Percentiles rank a stretch among this genome's conserved stretches.
Conservation (phyloP, 768 basidiomycete species). For the Russula olivacea region DNA sequence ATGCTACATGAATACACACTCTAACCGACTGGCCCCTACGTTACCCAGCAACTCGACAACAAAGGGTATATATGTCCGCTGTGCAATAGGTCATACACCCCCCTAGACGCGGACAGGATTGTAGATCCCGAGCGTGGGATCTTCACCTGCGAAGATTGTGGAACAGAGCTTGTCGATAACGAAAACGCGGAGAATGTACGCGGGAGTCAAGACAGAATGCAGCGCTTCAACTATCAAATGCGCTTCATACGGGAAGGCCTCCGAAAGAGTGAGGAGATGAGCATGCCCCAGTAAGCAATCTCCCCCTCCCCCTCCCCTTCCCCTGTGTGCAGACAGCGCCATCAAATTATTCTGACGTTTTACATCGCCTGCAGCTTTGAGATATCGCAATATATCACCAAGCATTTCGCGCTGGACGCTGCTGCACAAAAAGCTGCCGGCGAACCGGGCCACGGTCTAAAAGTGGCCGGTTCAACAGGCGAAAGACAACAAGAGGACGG, state of each 20-base stretch:
- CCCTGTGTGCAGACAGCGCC: not conserved
- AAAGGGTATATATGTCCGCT: constrained; percentile 96
- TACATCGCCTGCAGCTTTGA: constrained; percentile 53
- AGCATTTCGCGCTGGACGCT: constrained; percentile 52
- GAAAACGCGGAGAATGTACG: constrained; percentile 80
- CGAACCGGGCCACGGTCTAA: constrained; percentile 50
- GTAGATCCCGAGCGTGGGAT: constrained; percentile 62
- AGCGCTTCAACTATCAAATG: constrained; percentile 89
- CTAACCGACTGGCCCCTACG: not conserved
- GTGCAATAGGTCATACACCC: constrained; percentile 77
- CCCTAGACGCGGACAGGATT: constrained; percentile 79
- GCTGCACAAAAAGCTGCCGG: constrained; percentile 51
- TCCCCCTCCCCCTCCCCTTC: not conserved
- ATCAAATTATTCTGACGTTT: not conserved
- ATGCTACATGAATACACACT: not conserved
- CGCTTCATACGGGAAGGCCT: constrained; percentile 81
- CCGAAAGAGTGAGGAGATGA: constrained; percentile 83
- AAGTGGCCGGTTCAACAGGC: constrained; percentile 66
- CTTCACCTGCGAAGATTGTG: constrained; percentile 85
- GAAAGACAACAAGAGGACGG: constrained; percentile 61
- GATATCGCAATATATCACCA: constrained; percentile 75
- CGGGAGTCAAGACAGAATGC: constrained; percentile 92
- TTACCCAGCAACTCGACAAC: constrained; percentile 80
- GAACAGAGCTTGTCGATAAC: constrained; percentile 82
- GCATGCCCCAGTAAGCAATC: constrained; percentile 66